Conservation (phyloP, 176 grass and related monocot genomes). For the Oryza meridionalis region DNA sequence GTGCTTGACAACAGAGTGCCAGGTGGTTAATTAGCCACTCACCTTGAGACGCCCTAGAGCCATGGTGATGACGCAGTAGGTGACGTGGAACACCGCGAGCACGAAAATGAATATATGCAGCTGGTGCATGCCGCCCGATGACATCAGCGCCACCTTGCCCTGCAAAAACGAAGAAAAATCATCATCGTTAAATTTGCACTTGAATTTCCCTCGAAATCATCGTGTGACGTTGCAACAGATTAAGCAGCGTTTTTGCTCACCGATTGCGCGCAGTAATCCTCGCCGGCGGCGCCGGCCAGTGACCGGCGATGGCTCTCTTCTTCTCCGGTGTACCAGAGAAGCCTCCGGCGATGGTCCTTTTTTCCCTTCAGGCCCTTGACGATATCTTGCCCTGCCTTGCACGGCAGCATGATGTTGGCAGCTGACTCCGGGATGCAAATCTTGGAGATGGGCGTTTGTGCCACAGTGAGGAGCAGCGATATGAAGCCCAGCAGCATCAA, state of each 20-base stretch:
- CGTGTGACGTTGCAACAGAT: no score
- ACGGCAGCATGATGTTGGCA: conserved; percentile 70
- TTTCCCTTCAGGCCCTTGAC: not conserved
- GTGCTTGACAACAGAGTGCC: not conserved
- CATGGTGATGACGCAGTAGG: conserved; percentile 78
- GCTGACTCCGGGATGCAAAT: conserved; percentile 64
- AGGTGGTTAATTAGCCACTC: not conserved
- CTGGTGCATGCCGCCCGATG: conserved; percentile 57
- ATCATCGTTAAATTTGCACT: no score
- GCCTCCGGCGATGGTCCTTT: conserved; percentile 17
- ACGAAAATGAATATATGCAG: conserved; percentile 93
- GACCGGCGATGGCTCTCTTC: conserved; percentile 36
- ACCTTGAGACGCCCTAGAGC: conserved; percentile 74
- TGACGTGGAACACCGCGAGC: conserved; percentile 80
- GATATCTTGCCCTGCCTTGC: not conserved
- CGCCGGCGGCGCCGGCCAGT: conserved; percentile 15
- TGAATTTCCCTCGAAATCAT: not conserved
- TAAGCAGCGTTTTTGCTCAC: conserved; percentile 13
- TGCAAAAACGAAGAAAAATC: conserved; percentile 15
- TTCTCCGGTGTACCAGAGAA: conserved; percentile 39
- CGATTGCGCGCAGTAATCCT: not conserved
- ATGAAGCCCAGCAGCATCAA: conserved; percentile 89
- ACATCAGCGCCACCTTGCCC: conserved; percentile 74
- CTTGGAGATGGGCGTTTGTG: conserved; percentile 54
- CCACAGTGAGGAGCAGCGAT: conserved; percentile 75